Evolutionary conservation across 495 filamentous ascomycete genomes (phyloP).

Genomic region (Trichodelitschia bisporula): DNA sequence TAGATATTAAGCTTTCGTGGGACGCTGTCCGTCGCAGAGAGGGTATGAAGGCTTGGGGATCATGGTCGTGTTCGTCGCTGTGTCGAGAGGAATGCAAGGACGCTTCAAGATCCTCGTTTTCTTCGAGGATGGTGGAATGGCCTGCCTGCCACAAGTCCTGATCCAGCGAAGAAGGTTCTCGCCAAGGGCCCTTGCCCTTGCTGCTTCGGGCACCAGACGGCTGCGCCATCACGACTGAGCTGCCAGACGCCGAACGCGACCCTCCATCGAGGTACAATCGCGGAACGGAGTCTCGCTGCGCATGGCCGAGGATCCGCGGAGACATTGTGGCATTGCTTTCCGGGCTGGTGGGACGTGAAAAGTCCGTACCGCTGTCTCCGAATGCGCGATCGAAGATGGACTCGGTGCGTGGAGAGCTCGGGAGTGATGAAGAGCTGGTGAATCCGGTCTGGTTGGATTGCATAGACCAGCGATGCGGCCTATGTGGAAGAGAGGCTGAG

Average conservation of each 20-base stretch:
- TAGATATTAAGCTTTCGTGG: conserved; percentile 17
- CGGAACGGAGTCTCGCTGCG: conserved; percentile 3
- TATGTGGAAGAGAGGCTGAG: conserved; percentile 30
- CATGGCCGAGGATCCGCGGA: conserved; percentile 11
- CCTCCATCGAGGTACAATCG: background rate
- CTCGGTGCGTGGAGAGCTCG: conserved; percentile 57
- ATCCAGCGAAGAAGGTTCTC: background rate
- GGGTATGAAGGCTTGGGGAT: background rate
- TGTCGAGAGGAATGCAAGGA: conserved; percentile 4
- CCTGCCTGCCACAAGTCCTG: background rate
- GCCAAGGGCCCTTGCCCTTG: background rate
- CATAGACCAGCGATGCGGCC: conserved; percentile 36
- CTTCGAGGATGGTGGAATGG: conserved; percentile 5
- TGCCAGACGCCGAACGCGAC: background rate
- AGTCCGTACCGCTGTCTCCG: conserved; percentile 24
- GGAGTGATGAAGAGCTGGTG: conserved; percentile 46
- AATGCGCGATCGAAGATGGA: conserved; percentile 49
- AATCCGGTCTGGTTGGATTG: conserved; percentile 31
- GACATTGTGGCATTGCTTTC: conserved; percentile 25
- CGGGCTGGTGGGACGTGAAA: conserved; percentile 50
- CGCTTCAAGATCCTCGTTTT: conserved; percentile 5
- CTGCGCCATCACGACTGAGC: background rate
- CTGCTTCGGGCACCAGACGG: background rate
- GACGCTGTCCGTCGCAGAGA: conserved; percentile 15
- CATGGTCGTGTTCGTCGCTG: conserved; percentile 1